Conservation (phyloP, 2,329 filamentous ascomycete genomes). For the Cryphonectria parasitica region DNA sequence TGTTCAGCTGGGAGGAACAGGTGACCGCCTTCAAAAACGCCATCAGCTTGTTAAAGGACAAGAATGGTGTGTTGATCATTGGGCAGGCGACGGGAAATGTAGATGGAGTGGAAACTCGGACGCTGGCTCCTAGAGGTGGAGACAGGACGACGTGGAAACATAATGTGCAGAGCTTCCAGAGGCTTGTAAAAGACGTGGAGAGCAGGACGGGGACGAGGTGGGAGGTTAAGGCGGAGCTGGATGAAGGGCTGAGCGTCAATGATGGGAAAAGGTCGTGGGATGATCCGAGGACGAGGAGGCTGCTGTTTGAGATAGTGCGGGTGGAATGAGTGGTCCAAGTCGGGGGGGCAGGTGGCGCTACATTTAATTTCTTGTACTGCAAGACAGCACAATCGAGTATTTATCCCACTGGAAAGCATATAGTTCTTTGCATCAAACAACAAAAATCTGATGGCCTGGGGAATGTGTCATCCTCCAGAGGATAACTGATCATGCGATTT, state of each 20-base stretch:
- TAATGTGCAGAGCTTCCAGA: conserved; percentile 36
- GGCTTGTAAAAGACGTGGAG: conserved; percentile 30
- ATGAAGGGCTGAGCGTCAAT: conserved; percentile 32
- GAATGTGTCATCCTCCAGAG: no score
- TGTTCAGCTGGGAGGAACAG: conserved; percentile 44
- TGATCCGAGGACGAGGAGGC: conserved; percentile 31
- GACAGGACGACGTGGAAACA: conserved; percentile 38
- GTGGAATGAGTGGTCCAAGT: neutral
- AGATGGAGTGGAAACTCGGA: conserved; percentile 18
- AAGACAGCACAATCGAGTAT: no score
- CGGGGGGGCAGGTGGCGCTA: neutral
- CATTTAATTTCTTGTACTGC: no score
- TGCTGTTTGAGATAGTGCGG: conserved; percentile 32
- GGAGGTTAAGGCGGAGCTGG: conserved; percentile 32
- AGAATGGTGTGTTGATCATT: conserved; percentile 38
- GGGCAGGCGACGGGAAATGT: conserved; percentile 36
- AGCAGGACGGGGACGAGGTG: conserved; percentile 32
- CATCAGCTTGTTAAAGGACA: conserved; percentile 35
- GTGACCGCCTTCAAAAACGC: conserved; percentile 36
- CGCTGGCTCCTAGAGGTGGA: conserved; percentile 16
- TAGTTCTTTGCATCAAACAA: no score
- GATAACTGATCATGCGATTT: neutral
- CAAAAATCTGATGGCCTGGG: no score
- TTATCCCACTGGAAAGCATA: no score
- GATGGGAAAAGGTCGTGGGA: conserved; percentile 35